A percentile compares a stretch with the other conserved stretches of the same genome.
These are phyloP conservation scores for Trichoderma endophyticum DNA, from an alignment of 2,329 filamentous ascomycete species.

Conservation along the genomic window DNA sequence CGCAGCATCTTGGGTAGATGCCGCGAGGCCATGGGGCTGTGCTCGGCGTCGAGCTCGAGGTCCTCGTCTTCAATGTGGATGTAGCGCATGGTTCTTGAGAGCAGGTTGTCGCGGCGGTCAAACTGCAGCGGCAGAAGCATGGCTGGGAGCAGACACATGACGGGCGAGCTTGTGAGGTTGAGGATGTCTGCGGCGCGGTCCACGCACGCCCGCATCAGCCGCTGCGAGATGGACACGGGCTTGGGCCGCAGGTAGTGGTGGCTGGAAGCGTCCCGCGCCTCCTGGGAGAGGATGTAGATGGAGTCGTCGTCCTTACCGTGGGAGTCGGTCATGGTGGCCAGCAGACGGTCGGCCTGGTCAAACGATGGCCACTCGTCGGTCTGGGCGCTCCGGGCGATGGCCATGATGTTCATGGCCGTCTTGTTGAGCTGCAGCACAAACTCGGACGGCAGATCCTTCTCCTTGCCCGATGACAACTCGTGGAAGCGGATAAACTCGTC, in stretches of 20 bases:
- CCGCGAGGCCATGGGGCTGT: not conserved
- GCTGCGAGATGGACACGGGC: conserved; percentile 8
- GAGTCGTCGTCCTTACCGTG: not conserved
- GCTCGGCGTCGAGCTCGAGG: not conserved
- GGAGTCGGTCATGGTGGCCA: not conserved
- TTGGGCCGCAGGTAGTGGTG: not conserved
- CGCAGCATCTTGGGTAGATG: conserved; percentile 9
- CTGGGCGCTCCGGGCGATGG: not conserved
- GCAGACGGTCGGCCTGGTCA: not conserved
- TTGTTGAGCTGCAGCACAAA: conserved; percentile 12
- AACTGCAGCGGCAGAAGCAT: conserved; percentile 10
- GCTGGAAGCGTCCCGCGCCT: not conserved
- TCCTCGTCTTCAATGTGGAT: not conserved
- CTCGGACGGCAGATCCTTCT: not conserved
- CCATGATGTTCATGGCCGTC: conserved; percentile 15
- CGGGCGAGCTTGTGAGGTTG: not conserved
- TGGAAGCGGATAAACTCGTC: conserved; percentile 12
- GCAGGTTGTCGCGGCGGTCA: not conserved
- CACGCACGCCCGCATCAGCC: conserved; percentile 1
- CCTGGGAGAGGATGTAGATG: not conserved
- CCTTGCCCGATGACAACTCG: not conserved
- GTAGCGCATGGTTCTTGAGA: not conserved
- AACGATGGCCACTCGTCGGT: not conserved
- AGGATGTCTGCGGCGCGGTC: conserved; percentile 3
- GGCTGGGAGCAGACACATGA: conserved; percentile 5